phyloP scores from a whole-genome alignment of 495 filamentous ascomycete species.

The Annulohypoxylon maeteangense region DNA sequence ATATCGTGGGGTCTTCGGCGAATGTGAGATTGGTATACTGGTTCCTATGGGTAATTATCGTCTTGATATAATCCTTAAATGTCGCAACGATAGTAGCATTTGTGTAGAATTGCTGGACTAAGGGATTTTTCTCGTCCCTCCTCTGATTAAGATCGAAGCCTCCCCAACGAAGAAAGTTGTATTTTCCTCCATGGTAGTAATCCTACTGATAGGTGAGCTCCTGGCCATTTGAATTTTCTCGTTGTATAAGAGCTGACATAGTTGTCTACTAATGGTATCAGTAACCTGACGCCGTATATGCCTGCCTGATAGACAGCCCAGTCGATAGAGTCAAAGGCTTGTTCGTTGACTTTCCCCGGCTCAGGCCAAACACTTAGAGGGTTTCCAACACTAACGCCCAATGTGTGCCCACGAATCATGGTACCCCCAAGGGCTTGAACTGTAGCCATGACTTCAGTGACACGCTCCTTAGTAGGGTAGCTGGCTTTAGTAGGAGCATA shows the following conservation, averaged over 20 bases:
- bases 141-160: slow-evolving; percentile 59
- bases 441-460: slow-evolving; percentile 64
- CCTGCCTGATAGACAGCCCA: slow-evolving; percentile 66
- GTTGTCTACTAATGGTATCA: slow-evolving; percentile 62
- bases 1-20: slow-evolving; percentile 66
- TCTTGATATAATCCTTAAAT: slow-evolving; percentile 64
- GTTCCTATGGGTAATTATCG: slow-evolving; percentile 62
- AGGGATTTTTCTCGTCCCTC: slow-evolving; percentile 50
- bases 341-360: slow-evolving; percentile 57
- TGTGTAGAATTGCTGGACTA: slow-evolving; percentile 64
- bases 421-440: slow-evolving; percentile 62
- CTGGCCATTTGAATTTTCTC: neutral
- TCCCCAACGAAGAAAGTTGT: slow-evolving; percentile 63
- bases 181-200: slow-evolving; percentile 70
- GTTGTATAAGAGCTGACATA: slow-evolving; percentile 47
- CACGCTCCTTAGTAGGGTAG: slow-evolving; percentile 64
- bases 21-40: slow-evolving; percentile 65
- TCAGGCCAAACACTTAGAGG: slow-evolving; percentile 61
- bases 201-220: slow-evolving; percentile 50
- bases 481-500: slow-evolving; percentile 60
- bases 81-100: slow-evolving; percentile 56
- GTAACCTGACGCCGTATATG: slow-evolving; percentile 58
- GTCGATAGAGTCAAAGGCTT: slow-evolving; percentile 63
- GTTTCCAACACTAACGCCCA: slow-evolving; percentile 65
- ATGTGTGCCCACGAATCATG: slow-evolving; percentile 63